Conservation (phyloP, 1,284 basidiomycete species). For the Megacollybia platyphylla region DNA sequence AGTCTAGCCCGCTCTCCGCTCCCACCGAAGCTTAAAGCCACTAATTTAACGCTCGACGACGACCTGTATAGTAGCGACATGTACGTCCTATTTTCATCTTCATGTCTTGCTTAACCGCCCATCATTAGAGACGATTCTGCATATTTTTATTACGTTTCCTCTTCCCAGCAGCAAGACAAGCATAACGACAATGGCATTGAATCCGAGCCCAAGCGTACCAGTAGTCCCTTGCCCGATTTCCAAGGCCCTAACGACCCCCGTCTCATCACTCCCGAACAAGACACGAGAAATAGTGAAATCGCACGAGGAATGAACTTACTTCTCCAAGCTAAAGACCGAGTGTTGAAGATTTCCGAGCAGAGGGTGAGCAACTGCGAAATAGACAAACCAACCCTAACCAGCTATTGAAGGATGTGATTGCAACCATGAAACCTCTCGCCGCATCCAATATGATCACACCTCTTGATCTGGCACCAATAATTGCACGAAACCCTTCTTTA, state of each 20-base stretch:
- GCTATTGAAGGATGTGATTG: constrained; percentile 9
- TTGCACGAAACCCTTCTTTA: constrained; percentile 53
- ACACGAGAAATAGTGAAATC: constrained; percentile 21
- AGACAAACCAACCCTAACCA: not conserved
- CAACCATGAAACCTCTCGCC: constrained; percentile 32
- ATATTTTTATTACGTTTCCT: too few relatives aligned
- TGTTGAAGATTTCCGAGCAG: constrained; percentile 59
- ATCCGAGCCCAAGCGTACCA: too few relatives aligned
- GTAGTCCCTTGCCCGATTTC: too few relatives aligned
- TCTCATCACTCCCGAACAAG: constrained; percentile 19
- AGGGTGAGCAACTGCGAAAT: constrained; percentile 24
- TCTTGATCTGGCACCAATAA: constrained; percentile 49
- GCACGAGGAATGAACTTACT: constrained; percentile 50
- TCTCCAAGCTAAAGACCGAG: constrained; percentile 52
- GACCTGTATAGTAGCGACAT: constrained; percentile 34
- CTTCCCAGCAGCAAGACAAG: too few relatives aligned
- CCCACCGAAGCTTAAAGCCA: constrained; percentile 56
- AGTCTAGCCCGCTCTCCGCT: constrained; percentile 56
- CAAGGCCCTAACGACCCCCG: constrained; percentile 5
- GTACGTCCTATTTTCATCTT: constrained; percentile 13
- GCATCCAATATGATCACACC: constrained; percentile 47
- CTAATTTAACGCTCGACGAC: constrained; percentile 53
- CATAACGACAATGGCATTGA: too few relatives aligned
- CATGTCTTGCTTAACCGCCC: constrained; percentile 11
- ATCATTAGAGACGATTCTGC: not conserved